Evolutionary conservation across 352 stramenopile genomes (phyloP), one percentile per base, ranked within the genome.

Genomic region (Globisporangium megalacanthum): DNA sequence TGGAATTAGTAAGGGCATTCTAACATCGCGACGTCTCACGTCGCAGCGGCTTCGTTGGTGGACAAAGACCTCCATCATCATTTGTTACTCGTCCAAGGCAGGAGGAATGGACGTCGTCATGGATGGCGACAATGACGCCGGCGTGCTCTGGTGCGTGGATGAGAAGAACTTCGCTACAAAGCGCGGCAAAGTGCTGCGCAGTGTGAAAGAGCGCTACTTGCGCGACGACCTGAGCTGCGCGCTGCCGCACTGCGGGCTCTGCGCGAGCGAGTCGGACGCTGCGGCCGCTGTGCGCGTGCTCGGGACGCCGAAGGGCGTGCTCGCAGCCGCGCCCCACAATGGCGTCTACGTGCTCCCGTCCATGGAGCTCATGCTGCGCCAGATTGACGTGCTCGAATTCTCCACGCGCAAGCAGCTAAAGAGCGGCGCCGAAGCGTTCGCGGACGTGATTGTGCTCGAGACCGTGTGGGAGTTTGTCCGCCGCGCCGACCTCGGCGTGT

Each of bases 351-450:
- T 97, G n/a, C 61, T 97, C 36, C 75, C 89, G 52, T 93, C 93
- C 44, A 95, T 93, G 66, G 90, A 96, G 70, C 82, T 95, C 13
- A 77, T 95, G 60, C 61, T 96, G n/a, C 68, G 83, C 42, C 88
- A 97, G 65, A 95, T 97, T 69, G 89, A 97, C 64, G 65, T 89
- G 64, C 69, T 97, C 36, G 88, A 97, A 64, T 83, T 92, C 49
- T 88, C 79, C 0, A 76, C 77, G 41, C 82, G 79, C 49, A 79
- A 83, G 52, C 75, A 89, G 49, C 61, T 69, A 22, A 46, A 48
- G 53, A 29, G 25, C 25, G 46, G 66, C 54, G 57, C 49, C 48
- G 64, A 90, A 55, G 67, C 87, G 17, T 89, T 89, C 60, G 75
- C 75, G 15, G 83, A 96, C 60, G 74, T 98, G 17, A 80, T 98